A percentile compares a stretch with the other conserved stretches of the same genome.
These are phyloP conservation scores for Penicillium sp. DNA, from an alignment of 2,329 filamentous ascomycete species.

Conservation along the genomic window DNA sequence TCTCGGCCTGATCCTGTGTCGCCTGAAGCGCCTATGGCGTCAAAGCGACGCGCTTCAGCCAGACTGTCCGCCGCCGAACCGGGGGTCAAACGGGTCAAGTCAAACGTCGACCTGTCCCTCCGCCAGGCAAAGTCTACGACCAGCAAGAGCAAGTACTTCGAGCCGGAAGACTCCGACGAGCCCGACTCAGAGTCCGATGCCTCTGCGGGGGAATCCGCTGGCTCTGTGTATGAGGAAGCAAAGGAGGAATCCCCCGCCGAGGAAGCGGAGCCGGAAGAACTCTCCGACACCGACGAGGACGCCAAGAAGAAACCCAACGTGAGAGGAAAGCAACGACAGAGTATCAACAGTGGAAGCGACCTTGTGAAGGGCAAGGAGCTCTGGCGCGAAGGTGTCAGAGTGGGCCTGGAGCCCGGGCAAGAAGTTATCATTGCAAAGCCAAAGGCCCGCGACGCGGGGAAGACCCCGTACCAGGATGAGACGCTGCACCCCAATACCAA, in stretches of 20 bases:
- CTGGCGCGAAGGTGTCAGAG: conserved; percentile 57
- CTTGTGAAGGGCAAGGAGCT: conserved; percentile 47
- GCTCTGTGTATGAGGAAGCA: conserved; percentile 40
- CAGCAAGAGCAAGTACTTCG: conserved; percentile 54
- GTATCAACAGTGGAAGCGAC: conserved; percentile 1
- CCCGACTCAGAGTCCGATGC: conserved; percentile 54
- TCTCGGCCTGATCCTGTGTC: conserved; percentile 37
- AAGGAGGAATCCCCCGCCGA: conserved; percentile 11
- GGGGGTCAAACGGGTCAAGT: conserved; percentile 35
- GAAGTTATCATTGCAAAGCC: conserved; percentile 62
- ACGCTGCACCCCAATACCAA: conserved; percentile 64
- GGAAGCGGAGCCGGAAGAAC: conserved; percentile 18
- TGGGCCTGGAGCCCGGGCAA: conserved; percentile 57
- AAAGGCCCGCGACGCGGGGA: conserved; percentile 59
- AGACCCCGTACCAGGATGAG: conserved; percentile 56
- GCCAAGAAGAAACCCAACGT: neutral
- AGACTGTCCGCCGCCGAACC: conserved; percentile 28
- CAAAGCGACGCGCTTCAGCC: conserved; percentile 37
- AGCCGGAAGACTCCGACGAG: conserved; percentile 38
- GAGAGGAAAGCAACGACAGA: conserved; percentile 9
- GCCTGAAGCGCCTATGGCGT: conserved; percentile 31
- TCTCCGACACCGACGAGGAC: conserved; percentile 18
- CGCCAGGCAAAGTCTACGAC: conserved; percentile 37
- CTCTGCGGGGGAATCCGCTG: conserved; percentile 73
- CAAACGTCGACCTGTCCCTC: conserved; percentile 19